Evolutionary conservation across 768 basidiomycete species (phyloP).

Genomic region (Lactarius evosmus): DNA sequence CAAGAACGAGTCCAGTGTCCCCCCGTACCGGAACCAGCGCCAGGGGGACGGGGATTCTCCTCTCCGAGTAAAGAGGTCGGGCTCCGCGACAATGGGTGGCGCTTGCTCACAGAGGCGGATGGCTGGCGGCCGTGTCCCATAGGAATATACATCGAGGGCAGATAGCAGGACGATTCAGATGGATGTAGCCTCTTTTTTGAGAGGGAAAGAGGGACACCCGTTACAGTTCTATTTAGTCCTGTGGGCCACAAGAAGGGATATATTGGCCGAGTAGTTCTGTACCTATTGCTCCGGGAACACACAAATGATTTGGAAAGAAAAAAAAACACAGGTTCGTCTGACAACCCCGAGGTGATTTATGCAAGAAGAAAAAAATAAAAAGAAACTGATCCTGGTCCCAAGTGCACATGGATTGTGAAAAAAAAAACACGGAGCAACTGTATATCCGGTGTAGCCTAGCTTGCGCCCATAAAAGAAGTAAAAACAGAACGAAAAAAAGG

Average conservation of each 20-base stretch:
- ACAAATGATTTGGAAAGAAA: neutral
- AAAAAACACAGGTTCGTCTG: neutral
- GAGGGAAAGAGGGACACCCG: neutral
- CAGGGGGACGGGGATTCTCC: neutral
- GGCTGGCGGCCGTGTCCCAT: conserved; percentile 69
- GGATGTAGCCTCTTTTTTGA: too few relatives aligned
- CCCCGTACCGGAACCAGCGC: too few relatives aligned
- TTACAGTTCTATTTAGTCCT: neutral
- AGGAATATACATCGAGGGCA: conserved; percentile 45
- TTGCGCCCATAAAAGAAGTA: neutral
- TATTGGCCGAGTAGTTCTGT: neutral
- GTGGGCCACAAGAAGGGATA: neutral
- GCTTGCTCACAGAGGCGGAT: conserved; percentile 39
- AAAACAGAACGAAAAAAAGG: too few relatives aligned
- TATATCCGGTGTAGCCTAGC: conserved; percentile 6
- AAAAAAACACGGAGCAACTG: conserved; percentile 2
- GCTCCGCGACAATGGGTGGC: conserved; percentile 50
- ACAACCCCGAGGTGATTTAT: neutral
- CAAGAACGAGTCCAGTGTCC: neutral
- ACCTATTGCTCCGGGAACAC: neutral
- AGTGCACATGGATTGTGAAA: conserved; percentile 5
- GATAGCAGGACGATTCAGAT: neutral
- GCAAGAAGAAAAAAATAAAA: neutral
- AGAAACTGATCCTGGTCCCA: neutral
- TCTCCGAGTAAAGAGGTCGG: neutral